A percentile compares a stretch with the other conserved stretches of the same genome.
Conservation (phyloP, 495 filamentous ascomycete genomes). For the Hyaloscypha hepaticicola region DNA sequence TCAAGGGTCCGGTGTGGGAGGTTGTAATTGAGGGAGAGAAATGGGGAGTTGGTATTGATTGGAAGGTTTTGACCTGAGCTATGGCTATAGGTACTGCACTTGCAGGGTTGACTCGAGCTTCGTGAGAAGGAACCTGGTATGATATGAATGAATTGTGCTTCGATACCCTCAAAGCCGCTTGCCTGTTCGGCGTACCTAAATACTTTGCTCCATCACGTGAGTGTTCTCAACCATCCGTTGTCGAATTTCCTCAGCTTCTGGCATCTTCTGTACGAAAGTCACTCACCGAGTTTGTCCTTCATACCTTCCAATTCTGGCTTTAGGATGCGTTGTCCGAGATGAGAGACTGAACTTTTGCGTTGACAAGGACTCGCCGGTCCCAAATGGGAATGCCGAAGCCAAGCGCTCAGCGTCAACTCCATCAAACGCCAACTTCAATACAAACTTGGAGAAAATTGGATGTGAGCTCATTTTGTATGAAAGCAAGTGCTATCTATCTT, state of each 20-base stretch:
- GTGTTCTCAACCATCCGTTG: neutral
- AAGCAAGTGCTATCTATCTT: conserved; percentile 1
- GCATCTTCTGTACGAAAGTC: neutral
- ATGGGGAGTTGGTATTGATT: conserved; percentile 35
- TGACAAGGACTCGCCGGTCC: conserved; percentile 8
- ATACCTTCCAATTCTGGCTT: conserved; percentile 11
- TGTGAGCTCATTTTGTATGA: neutral
- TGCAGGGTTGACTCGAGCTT: neutral
- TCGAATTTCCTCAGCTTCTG: neutral
- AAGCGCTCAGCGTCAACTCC: neutral
- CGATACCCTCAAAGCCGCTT: neutral
- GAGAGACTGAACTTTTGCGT: neutral
- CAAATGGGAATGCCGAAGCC: neutral
- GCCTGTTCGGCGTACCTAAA: neutral
- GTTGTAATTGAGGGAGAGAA: conserved; percentile 29
- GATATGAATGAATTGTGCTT: neutral
- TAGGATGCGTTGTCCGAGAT: neutral
- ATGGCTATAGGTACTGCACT: no score
- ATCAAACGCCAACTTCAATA: no score
- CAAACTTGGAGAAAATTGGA: neutral
- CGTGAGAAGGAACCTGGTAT: neutral
- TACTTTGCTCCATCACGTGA: neutral
- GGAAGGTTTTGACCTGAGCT: conserved; percentile 25
- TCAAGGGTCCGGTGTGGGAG: conserved; percentile 33
- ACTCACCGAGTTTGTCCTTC: neutral